Percentiles rank a stretch among this genome's conserved stretches.
Conservation (phyloP, 108 stramenopile genomes). For the Discostella stelligeroides region DNA sequence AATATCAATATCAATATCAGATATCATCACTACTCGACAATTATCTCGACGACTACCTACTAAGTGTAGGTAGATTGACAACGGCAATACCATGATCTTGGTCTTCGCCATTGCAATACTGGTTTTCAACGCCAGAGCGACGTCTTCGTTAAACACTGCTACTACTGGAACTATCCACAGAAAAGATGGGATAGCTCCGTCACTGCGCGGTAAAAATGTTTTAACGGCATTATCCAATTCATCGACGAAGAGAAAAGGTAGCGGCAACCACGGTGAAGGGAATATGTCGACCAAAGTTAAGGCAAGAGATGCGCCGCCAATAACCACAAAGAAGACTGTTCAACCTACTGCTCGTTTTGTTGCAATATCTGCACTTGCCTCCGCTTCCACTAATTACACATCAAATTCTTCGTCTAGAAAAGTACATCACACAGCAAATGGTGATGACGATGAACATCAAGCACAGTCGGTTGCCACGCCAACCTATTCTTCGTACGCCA, state of each 20-base stretch:
- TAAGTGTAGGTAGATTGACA: too few species aligned
- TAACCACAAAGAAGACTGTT: background rate
- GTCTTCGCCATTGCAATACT: background rate
- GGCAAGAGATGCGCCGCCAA: too few species aligned
- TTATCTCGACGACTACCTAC: too few species aligned
- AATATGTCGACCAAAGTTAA: background rate
- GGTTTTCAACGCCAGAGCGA: background rate
- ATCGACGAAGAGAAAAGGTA: background rate
- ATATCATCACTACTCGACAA: too few species aligned
- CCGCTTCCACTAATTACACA: conserved; percentile 13
- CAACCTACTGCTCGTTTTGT: conserved; percentile 38
- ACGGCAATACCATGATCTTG: background rate
- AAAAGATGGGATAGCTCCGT: background rate
- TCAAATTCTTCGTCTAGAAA: background rate
- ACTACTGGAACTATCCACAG: background rate
- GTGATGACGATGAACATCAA: too few species aligned
- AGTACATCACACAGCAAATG: background rate
- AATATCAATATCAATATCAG: too few species aligned
- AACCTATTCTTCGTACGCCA: conserved; percentile 38
- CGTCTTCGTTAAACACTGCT: background rate
- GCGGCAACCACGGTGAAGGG: background rate
- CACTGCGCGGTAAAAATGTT: background rate
- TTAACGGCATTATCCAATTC: background rate
- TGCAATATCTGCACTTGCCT: conserved; percentile 38
- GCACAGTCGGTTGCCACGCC: too few species aligned